Conservation (phyloP, 2,329 filamentous ascomycete species). For the Cordyceps cateniannulata region DNA sequence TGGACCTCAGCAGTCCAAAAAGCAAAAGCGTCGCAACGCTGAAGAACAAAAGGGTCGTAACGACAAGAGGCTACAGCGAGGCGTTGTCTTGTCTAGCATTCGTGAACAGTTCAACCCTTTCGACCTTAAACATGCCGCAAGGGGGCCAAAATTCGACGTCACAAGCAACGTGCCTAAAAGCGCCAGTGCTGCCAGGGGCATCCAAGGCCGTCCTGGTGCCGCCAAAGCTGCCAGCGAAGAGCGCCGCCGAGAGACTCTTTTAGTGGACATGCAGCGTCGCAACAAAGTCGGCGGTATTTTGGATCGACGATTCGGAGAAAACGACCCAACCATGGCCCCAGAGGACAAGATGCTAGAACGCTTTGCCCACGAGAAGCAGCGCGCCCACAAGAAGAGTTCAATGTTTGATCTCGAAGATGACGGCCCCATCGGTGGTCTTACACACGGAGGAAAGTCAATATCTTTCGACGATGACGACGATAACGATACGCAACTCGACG, state of each 20-base stretch:
- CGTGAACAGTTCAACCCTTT: conserved; percentile 98
- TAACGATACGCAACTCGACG: conserved; percentile 50
- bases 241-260: conserved; percentile 71
- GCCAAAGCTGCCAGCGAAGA: conserved; percentile 85
- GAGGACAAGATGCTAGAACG: conserved; percentile 89
- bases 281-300: conserved; percentile 90
- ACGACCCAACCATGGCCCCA: conserved; percentile 86
- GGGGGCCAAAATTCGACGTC: conserved; percentile 78
- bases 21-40: conserved; percentile 72
- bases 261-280: conserved; percentile 82
- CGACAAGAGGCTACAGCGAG: conserved; percentile 70
- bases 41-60: conserved; percentile 57
- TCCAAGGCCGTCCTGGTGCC: conserved; percentile 71
- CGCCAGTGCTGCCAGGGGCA: conserved; percentile 47
- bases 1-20: conserved; percentile 90
- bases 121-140: conserved; percentile 75
- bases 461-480: conserved; percentile 56
- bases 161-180: conserved; percentile 57
- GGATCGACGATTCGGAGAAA: conserved; percentile 91
- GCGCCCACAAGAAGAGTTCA: conserved; percentile 66
- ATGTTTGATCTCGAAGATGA: conserved; percentile 90
- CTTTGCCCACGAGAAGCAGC: conserved; percentile 83
- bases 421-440: conserved; percentile 57
- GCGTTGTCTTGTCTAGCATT: conserved; percentile 74
- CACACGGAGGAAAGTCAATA: conserved; percentile 75